Percentiles rank a stretch among this genome's conserved stretches.
These are phyloP conservation scores for Umbelopsis ramanniana DNA, from an alignment of 192 early-diverging fungal species.

Conservation along the genomic window DNA sequence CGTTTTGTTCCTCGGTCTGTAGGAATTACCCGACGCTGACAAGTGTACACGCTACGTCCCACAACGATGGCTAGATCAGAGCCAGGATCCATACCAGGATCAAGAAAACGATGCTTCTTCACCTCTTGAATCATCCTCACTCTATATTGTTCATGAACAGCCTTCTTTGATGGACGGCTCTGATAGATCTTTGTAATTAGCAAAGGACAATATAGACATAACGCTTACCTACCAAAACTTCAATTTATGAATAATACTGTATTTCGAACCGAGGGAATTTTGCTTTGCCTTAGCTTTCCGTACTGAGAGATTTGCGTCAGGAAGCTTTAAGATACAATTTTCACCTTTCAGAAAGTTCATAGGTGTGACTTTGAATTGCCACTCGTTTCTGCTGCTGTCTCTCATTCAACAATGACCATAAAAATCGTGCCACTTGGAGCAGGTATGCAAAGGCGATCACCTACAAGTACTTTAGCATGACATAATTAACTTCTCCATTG, in stretches of 20 bases:
- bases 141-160: conserved; percentile 7
- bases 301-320: too few species aligned
- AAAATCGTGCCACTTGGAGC: conserved; percentile 69
- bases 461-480: too few species aligned
- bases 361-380: conserved; percentile 5
- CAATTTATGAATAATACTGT: neutral
- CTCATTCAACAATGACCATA: conserved; percentile 45
- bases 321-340: too few species aligned
- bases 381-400: neutral
- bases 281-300: too few species aligned
- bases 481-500: too few species aligned
- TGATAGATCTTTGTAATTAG: conserved; percentile 1
- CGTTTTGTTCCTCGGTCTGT: too few species aligned
- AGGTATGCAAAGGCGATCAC: conserved; percentile 25
- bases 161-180: neutral
- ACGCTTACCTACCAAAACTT: neutral
- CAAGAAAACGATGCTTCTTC: neutral
- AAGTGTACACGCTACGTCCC: conserved; percentile 38
- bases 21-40: conserved; percentile 39
- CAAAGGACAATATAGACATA: conserved; percentile 1
- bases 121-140: neutral
- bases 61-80: conserved; percentile 29
- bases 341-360: neutral
- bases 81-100: neutral
- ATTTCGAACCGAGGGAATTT: too few species aligned